These are phyloP conservation scores for Chaetomium cochliodes DNA, from an alignment of 495 filamentous ascomycete genomes.

Conservation along the genomic window DNA sequence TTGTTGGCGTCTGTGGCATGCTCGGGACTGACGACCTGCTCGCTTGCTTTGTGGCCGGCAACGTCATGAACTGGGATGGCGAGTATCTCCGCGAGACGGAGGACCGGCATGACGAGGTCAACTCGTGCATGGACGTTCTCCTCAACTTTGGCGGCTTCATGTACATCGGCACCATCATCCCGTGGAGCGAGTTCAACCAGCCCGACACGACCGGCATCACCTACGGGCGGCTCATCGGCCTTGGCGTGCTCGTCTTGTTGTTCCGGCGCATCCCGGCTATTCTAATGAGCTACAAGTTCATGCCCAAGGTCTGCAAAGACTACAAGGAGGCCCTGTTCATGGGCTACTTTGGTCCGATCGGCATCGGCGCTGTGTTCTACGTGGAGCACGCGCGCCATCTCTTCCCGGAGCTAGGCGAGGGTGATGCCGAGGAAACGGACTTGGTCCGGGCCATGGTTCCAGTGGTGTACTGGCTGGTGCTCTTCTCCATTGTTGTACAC, in stretches of 20 bases:
- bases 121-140: slow-evolving; percentile 75
- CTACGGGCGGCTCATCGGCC: slow-evolving; percentile 65
- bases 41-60: slow-evolving; percentile 87
- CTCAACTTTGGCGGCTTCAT: slow-evolving; percentile 79
- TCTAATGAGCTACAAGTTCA: slow-evolving; percentile 56
- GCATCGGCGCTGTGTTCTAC: slow-evolving; percentile 84
- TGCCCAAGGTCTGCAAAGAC: slow-evolving; percentile 64
- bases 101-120: slow-evolving; percentile 69
- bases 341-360: slow-evolving; percentile 89
- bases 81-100: slow-evolving; percentile 80
- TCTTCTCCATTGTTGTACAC: slow-evolving; percentile 59
- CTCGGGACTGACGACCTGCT: slow-evolving; percentile 88
- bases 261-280: slow-evolving; percentile 51
- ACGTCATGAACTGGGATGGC: slow-evolving; percentile 81
- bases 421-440: slow-evolving; percentile 54
- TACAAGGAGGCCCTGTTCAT: slow-evolving; percentile 70
- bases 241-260: slow-evolving; percentile 74
- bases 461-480: slow-evolving; percentile 59
- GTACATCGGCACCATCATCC: slow-evolving; percentile 80
- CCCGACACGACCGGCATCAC: slow-evolving; percentile 43
- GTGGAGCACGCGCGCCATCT: slow-evolving; percentile 60
- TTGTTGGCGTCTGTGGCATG: slow-evolving; percentile 76
- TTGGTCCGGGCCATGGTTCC: slow-evolving; percentile 51
- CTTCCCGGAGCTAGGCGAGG: slow-evolving; percentile 51
- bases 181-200: slow-evolving; percentile 58